These are phyloP conservation scores for Porogramme epimiltina DNA, from an alignment of 1,284 basidiomycete species.

Conservation along the genomic window DNA sequence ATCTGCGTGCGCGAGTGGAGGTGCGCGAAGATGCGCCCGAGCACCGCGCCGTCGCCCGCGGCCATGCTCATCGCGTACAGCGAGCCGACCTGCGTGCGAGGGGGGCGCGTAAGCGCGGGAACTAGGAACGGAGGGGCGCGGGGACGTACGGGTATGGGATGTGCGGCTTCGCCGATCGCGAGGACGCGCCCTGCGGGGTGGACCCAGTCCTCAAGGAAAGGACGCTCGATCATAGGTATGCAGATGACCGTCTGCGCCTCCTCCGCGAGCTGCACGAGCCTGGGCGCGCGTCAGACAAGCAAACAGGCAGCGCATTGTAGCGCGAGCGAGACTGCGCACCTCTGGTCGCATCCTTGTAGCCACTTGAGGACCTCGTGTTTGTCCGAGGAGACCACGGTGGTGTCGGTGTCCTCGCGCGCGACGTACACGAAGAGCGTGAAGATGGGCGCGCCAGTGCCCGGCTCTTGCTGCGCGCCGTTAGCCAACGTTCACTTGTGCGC, in stretches of 20 bases:
- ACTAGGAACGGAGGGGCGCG: constrained; percentile 33
- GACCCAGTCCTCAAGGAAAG: constrained; percentile 55
- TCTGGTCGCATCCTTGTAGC: constrained; percentile 11
- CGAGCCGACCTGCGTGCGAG: constrained; percentile 29
- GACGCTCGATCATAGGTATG: constrained; percentile 34
- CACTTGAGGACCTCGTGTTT: constrained; percentile 4
- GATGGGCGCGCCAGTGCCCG: constrained; percentile 1
- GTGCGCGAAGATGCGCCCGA: constrained; percentile 47
- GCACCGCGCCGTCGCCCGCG: constrained; percentile 47
- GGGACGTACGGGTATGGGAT: constrained; percentile 18
- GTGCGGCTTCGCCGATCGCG: constrained; percentile 51
- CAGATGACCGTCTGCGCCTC: constrained; percentile 37
- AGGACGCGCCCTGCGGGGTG: constrained; percentile 45
- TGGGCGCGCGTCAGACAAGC: constrained; percentile 21
- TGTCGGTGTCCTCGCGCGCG: background rate
- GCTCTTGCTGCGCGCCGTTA: constrained; percentile 7
- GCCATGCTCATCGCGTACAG: constrained; percentile 41
- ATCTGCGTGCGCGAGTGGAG: constrained; percentile 43
- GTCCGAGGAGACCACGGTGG: background rate
- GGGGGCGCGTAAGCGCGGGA: constrained; percentile 27
- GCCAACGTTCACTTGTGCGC: background rate
- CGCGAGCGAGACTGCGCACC: too few relatives aligned
- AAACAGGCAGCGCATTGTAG: too few relatives aligned
- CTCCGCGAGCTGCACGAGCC: constrained; percentile 44
- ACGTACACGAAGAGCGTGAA: constrained; percentile 15